These are phyloP conservation scores for Trichoderma guizhouense DNA, from an alignment of 2,329 filamentous ascomycete genomes.

Conservation along the genomic window DNA sequence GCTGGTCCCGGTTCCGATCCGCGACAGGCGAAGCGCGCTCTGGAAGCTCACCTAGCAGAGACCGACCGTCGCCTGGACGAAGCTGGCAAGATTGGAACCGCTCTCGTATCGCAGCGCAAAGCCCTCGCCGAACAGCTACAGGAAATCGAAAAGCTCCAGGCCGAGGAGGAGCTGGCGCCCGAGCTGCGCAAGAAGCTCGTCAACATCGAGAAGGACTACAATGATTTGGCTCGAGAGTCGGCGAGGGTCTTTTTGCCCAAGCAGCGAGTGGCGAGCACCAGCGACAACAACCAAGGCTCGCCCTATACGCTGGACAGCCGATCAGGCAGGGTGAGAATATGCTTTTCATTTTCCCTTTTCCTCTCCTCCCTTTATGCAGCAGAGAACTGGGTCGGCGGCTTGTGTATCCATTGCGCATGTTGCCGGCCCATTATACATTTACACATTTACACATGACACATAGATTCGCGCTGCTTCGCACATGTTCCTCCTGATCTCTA, in stretches of 20 bases:
- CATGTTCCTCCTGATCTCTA: background rate
- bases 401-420: background rate
- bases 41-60: slow-evolving; percentile 89
- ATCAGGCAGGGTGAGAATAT: slow-evolving; percentile 48
- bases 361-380: background rate
- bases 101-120: slow-evolving; percentile 81
- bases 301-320: slow-evolving; percentile 53
- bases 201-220: slow-evolving; percentile 91
- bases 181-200: slow-evolving; percentile 79
- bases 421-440: background rate
- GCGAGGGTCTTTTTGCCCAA: slow-evolving; percentile 85
- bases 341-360: background rate
- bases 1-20: slow-evolving; percentile 75
- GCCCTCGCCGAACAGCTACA: slow-evolving; percentile 77
- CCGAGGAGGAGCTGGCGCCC: slow-evolving; percentile 73
- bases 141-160: slow-evolving; percentile 76
- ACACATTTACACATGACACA: background rate
- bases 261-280: slow-evolving; percentile 74
- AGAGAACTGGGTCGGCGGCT: background rate
- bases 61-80: slow-evolving; percentile 90
- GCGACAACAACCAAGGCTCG: slow-evolving; percentile 53
- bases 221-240: slow-evolving; percentile 86
- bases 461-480: background rate
- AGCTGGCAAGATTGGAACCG: slow-evolving; percentile 82
- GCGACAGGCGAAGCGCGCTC: slow-evolving; percentile 78